Evolutionary conservation across 495 filamentous ascomycete species (phyloP).

Genomic region (Sphaerosporella brunnea): DNA sequence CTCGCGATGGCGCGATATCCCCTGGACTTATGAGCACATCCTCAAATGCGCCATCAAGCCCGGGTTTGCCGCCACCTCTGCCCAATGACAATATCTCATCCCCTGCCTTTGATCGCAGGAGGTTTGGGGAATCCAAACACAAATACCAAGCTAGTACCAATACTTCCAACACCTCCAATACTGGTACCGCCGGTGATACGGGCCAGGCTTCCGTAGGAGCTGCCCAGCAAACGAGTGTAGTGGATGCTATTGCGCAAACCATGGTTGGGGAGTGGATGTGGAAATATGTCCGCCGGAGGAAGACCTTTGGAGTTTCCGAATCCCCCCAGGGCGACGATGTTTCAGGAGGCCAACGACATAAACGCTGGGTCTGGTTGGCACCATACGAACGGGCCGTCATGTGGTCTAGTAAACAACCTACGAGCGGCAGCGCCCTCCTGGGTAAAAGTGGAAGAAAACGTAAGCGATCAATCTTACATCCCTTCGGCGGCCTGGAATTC

Average conservation of each 20-base stretch:
- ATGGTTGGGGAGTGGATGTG: conserved; percentile 99
- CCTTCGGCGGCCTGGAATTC: conserved; percentile 21
- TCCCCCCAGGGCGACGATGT: conserved; percentile 33
- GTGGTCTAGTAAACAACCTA: conserved; percentile 97
- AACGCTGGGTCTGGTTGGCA: conserved; percentile 95
- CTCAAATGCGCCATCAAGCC: conserved; percentile 49
- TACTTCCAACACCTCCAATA: conserved; percentile 37
- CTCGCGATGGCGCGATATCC: conserved; percentile 39
- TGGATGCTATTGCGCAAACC: conserved; percentile 94
- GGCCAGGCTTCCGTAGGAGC: conserved; percentile 37
- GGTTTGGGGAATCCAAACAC: conserved; percentile 27
- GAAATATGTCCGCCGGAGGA: conserved; percentile 86
- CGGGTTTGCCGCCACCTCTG: conserved; percentile 53
- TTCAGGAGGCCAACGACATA: conserved; percentile 51
- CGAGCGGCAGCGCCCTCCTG: conserved; percentile 66
- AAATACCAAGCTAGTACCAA: conserved; percentile 28
- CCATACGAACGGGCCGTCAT: conserved; percentile 90
- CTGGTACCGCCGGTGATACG: conserved; percentile 24
- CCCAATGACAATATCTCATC: conserved; percentile 54
- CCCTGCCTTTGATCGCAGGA: conserved; percentile 29
- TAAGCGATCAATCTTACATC: conserved; percentile 37
- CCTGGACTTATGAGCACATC: conserved; percentile 48
- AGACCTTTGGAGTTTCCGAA: conserved; percentile 75
- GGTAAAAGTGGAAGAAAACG: conserved; percentile 91
- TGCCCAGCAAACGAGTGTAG: conserved; percentile 58